Base-by-base conservation (phyloP, 495 filamentous ascomycete genomes). In the Neurospora sp. region DNA sequence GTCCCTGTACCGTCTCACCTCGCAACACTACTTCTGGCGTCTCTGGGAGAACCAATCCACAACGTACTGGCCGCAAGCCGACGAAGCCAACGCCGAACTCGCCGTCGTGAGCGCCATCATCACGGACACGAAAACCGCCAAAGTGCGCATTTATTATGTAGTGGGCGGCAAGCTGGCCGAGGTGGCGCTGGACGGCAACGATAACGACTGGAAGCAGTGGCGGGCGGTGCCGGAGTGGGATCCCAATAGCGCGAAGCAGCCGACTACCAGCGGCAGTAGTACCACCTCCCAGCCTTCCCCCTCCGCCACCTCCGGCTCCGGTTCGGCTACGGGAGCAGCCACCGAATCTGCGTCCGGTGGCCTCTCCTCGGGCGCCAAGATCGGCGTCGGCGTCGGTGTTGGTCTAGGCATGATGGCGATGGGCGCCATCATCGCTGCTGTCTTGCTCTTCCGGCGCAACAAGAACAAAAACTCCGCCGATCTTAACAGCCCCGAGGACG, bases 311-410 rank as follows among this genome's bases (percentile, higher is more conserved):
- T 53, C 59, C n/a, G 68, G 71, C 5, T 31, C 37, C 16, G 42
- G 20, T 5, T 27, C 69, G 14, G 16, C 68, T 14, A 69, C 22
- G 9, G 42, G 20, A 35, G 35, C 70, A n/a, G n/a, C 40, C 41
- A 18, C 41, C 4, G 16, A 22, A 3, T 1, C 68, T 27, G 35
- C 69, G 27, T n/a, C 22, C 35, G 39, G 14, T 37, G 78, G 77
- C 5, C 79, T 83, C 14, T 81, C 81, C 4, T 70, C 75, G 4
- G 80, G 78, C 12, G 81, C 81, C 71, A 82, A 82, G 70, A 79
- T 77, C 4, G 81, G 82, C 59, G 76, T 84, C 20, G 82, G 79
- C 16, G 77, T 80, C 4, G 82, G 82, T 18, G 79, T 83, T 41
- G 69, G 75, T 9, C 73, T 83, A 9, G 81, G 74, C 37, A 74